phyloP scores from a whole-genome alignment of 352 stramenopile genomes.

The Ochromonadaceae sp. region DNA sequence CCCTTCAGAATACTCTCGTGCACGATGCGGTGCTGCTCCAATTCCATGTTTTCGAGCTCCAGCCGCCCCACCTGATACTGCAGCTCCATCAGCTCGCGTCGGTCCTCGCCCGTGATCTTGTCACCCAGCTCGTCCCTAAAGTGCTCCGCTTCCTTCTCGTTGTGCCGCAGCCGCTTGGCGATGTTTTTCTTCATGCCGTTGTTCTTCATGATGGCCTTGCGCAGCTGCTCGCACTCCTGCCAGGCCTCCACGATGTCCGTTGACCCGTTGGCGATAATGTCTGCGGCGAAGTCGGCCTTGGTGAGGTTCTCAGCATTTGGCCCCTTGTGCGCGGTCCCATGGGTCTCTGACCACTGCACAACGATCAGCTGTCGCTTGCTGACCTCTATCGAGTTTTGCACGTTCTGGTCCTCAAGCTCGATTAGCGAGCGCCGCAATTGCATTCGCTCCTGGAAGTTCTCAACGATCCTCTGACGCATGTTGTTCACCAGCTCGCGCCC shows the following conservation, averaged over 20 bases:
- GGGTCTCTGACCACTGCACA: constrained; percentile 33
- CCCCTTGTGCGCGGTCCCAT: constrained; percentile 11
- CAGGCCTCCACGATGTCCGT: constrained; percentile 25
- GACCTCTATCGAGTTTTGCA: constrained; percentile 44
- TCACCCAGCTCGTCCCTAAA: constrained; percentile 19
- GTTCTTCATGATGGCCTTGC: constrained; percentile 35
- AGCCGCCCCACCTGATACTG: constrained; percentile 46
- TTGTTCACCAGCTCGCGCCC: constrained; percentile 26
- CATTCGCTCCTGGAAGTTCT: constrained; percentile 64
- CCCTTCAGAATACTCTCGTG: constrained; percentile 38
- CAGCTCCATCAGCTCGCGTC: constrained; percentile 37
- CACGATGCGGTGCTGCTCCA: constrained; percentile 44
- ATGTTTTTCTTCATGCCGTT: constrained; percentile 34
- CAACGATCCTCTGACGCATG: constrained; percentile 48
- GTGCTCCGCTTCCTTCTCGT: constrained; percentile 38
- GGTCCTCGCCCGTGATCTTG: constrained; percentile 37
- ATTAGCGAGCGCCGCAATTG: constrained; percentile 50
- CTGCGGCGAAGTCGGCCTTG: constrained; percentile 20
- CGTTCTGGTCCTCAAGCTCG: constrained; percentile 57
- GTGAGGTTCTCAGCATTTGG: constrained; percentile 14
- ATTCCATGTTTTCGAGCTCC: constrained; percentile 72
- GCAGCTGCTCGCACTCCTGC: constrained; percentile 31
- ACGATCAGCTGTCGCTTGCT: constrained; percentile 37
- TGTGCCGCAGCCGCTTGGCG: constrained; percentile 35
- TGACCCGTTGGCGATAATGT: constrained; percentile 18